Conservation (phyloP, 306 rosid species). For the Canavalia ensiformis region DNA sequence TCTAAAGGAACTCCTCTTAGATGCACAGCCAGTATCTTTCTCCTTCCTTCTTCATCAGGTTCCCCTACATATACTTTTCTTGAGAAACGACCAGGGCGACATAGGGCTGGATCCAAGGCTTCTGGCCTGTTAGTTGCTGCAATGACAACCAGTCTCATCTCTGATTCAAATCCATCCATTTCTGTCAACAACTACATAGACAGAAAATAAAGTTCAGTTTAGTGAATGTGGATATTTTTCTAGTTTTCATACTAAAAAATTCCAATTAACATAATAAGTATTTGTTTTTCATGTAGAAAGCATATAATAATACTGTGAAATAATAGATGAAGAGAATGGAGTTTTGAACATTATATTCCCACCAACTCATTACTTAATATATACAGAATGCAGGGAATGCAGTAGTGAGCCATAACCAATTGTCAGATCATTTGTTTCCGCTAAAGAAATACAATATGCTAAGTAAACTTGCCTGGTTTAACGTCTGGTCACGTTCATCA, state of each 20-base stretch:
- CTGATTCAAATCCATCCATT: conserved; percentile 99
- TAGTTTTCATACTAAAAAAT: background rate
- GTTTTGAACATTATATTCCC: background rate
- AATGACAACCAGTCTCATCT: conserved; percentile 83
- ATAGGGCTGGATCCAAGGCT: conserved; percentile 95
- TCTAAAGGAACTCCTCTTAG: conserved; percentile 89
- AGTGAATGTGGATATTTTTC: background rate
- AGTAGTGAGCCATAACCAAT: conserved; percentile 19
- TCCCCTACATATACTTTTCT: conserved; percentile 92
- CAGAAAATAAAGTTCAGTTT: conserved; percentile 39
- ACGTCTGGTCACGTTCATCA: conserved; percentile 95
- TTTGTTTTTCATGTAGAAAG: background rate
- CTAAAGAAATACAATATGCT: conserved; percentile 26
- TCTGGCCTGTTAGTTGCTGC: conserved; percentile 98
- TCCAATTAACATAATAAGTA: conserved; percentile 21
- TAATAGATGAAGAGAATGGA: conserved; percentile 17
- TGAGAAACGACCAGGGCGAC: conserved; percentile 98
- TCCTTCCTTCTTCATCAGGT: conserved; percentile 95
- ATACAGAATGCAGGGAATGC: background rate
- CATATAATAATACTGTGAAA: conserved; percentile 27
- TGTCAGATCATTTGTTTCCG: background rate
- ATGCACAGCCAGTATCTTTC: conserved; percentile 91
- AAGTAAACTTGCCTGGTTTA: conserved; percentile 77
- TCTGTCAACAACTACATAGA: conserved; percentile 85
- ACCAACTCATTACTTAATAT: background rate